Base-by-base conservation (phyloP, 2,329 filamentous ascomycete species). In the Colletotrichum liaoningense region DNA sequence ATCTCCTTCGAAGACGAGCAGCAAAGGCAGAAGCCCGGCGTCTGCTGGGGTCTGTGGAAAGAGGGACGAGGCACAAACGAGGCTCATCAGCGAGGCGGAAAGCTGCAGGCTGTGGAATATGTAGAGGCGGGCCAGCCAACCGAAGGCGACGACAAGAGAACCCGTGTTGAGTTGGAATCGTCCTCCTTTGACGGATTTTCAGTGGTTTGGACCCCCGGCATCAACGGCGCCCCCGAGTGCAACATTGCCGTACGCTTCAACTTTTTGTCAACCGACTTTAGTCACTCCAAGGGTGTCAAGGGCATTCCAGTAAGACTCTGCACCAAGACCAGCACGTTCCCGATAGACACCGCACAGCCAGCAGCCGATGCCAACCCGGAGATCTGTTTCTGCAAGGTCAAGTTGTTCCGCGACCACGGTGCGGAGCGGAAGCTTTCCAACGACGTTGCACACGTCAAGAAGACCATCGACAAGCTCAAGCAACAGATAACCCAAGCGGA, bases 281-380 rank as follows among this genome's bases (percentile, higher is more conserved):
- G 96, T 82, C 97, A 98, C 80, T 98, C 97, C 11, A 99, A 99
- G 80, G 97, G 97, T 58, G 97, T 99, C 62, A 99, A 98, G 83
- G 97, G 97, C 46, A 98, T 98, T 76, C 96, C 97, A 0, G 95
- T 99, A 5, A 88, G 97, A 68, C 88, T 98, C 0, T 98, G 96
- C 82, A 92, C 95, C 16, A 98, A 98, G 83, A 98, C 97, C 0
- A 93, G 93, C 75, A 83, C 92, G 12, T 73, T 96, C 1, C 84
- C 88, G 0, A 83, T 87, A 19, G 88, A 88, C 30, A 83, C 87
- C 9, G 86, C 88, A 1, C 85, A 86, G 16, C 84, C 85, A 5
- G 81, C 86, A 1, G 80, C 83, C 9, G 86, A 87, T 8, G 82
- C 85, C 33, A 81, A 84, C 19, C 85, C 78, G 38, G 95, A 98